Evolutionary conservation across 2,329 filamentous ascomycete genomes (phyloP), one percentile per base, ranked within the genome.

Genomic region (Emmonsiellopsis sp.): DNA sequence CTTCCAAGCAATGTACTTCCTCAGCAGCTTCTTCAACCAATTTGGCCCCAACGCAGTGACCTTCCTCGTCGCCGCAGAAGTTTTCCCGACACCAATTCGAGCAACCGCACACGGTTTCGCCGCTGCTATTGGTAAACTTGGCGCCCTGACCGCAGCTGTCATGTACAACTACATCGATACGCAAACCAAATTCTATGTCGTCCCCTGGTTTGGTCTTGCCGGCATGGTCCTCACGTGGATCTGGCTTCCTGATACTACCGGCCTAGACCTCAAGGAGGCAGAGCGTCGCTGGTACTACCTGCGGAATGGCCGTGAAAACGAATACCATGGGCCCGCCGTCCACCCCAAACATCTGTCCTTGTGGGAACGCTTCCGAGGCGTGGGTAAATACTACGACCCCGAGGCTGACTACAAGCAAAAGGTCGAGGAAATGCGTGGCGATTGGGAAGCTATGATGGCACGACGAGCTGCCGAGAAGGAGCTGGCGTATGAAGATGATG

Each of bases 1-100:
- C n/a, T 97, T 97, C 84, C 91, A 96, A 76, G 84, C 91, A 67
- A 95, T 97, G 89, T 96, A 96, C 80, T 96, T 95, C 76, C 71
- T 97, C 62, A 95, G 89, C 7, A 95, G 89, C 26, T 97, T 97
- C 79, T 97, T 97, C 84, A 96, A 96, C 80, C 92, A 97, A 70
- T 97, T 97, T 66, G 92, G 92, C 10, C 92, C 92, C 72, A 97
- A 97, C 80, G 86, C 84, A 46, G 90, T 96, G 64, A 95, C 91
- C 58, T 97, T 97, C 86, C 82, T 97, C 61, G 88, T 95, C 37
- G 92, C 92, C 43, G 92, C 89, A 43, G 92, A 97, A 70, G 89
- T 95, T n/a, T 97, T 89, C 79, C 92, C 92, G 8, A 95, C 91
- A 0, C 88, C 91, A 8, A 84, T 97, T 62, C 90, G 92, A 64